Evolutionary conservation across 768 basidiomycete species (phyloP).

Genomic region (Leccinum pellstonianum): DNA sequence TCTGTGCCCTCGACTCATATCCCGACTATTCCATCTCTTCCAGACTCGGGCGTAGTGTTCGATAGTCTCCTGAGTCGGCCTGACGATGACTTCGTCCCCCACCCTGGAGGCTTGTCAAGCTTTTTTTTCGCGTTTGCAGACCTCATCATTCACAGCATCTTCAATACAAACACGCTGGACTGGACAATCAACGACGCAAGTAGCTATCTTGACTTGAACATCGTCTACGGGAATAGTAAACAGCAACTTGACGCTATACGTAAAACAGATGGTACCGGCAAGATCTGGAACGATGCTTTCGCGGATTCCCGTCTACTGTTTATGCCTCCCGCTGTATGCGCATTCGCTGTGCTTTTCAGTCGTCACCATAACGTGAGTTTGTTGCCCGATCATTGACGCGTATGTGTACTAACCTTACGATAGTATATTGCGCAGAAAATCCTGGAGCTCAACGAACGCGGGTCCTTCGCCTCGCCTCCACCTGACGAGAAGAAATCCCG

Average conservation of each 20-base stretch:
- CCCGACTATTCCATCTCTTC: constrained; percentile 48
- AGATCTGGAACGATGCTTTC: too few species aligned
- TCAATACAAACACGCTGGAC: constrained; percentile 53
- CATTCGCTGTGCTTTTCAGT: constrained; percentile 64
- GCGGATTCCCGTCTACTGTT: too few species aligned
- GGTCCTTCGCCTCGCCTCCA: constrained; percentile 38
- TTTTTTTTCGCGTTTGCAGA: constrained; percentile 80
- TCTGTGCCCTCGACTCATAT: constrained; percentile 53
- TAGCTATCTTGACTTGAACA: constrained; percentile 75
- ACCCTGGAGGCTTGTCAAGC: constrained; percentile 69
- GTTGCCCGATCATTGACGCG: neutral
- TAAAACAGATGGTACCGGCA: too few species aligned
- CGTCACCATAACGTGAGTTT: constrained; percentile 71
- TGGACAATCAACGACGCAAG: constrained; percentile 59
- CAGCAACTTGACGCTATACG: too few species aligned
- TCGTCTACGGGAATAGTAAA: constrained; percentile 55
- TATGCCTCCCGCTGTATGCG: constrained; percentile 42
- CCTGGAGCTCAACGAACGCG: constrained; percentile 64
- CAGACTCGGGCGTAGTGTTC: constrained; percentile 67
- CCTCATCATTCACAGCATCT: constrained; percentile 70
- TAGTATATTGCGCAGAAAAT: constrained; percentile 72
- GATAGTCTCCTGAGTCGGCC: constrained; percentile 58
- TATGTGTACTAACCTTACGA: constrained; percentile 4
- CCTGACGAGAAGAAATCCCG: constrained; percentile 19
- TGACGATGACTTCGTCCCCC: constrained; percentile 40